phyloP scores from a whole-genome alignment of 495 filamentous ascomycete species.

The Daldinia concentrica region DNA sequence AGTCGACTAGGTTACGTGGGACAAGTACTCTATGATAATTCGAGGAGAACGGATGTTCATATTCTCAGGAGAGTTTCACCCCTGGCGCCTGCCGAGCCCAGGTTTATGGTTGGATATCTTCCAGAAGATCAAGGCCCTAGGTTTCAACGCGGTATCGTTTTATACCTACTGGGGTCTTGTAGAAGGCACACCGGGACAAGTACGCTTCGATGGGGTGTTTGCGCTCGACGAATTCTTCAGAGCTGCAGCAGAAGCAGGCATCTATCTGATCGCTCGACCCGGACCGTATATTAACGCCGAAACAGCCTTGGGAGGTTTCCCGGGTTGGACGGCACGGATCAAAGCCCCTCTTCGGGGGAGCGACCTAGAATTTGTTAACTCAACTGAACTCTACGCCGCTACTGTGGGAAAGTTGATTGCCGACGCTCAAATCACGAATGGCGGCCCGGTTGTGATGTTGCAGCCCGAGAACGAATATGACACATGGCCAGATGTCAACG shows the following conservation, averaged over 20 bases:
- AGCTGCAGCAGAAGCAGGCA: not conserved
- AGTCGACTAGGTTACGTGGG: conserved; percentile 65
- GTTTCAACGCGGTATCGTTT: conserved; percentile 78
- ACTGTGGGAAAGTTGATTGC: not conserved
- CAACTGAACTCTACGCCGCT: not conserved
- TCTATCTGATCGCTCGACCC: not conserved
- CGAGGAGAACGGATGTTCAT: conserved; percentile 75
- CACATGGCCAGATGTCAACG: conserved; percentile 35
- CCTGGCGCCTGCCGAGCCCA: conserved; percentile 76
- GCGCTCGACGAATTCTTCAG: not conserved
- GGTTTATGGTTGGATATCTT: conserved; percentile 77
- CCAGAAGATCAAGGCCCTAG: conserved; percentile 80
- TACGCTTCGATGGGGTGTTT: conserved; percentile 44
- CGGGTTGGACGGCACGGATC: not conserved
- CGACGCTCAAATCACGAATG: not conserved
- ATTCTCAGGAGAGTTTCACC: conserved; percentile 78
- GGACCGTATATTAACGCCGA: not conserved
- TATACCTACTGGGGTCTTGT: conserved; percentile 79
- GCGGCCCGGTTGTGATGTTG: not conserved
- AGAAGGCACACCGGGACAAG: conserved; percentile 75
- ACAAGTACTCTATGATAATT: conserved; percentile 76
- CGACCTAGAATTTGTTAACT: not conserved
- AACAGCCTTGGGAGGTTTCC: not conserved
- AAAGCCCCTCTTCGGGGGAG: not conserved
- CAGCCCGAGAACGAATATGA: not conserved